Evolutionary conservation across 345 rosid genomes (phyloP), one percentile per base, ranked within the genome.

Genomic region (Leavenworthia alabamica): DNA sequence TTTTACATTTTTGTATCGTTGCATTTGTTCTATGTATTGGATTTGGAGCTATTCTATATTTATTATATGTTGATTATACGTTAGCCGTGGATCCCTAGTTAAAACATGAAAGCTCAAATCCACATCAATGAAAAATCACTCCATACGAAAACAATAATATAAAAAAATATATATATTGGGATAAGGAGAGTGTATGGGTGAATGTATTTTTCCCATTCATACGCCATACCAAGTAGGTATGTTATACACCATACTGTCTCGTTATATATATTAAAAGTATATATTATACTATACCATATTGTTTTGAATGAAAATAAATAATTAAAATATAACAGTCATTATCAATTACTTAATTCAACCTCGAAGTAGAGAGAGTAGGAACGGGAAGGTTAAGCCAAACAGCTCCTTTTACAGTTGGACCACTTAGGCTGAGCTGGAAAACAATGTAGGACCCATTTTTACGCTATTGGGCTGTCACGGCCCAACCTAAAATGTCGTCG

Each of bases 401-500:
- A 60, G 10, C 4, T 51, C 23, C 60, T 68, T 60, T 59, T 23
- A 50, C 53, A 51, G 54, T 51, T 68, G 73, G 67, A 60, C 55
- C 26, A 60, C 28, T 23, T 39, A 3, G 26, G 46, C 40, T 52
- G 54, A 60, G 47, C 60, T 43, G 73, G 73, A 53, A 17, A 36
- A 51, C 17, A 23, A 59, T 60, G 40, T 43, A 10, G 67, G 48
- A 24, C 67, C 46, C 44, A 13, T 16, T 7, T n/a, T 23, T 6
- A 32, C 43, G 5, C 6, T 10, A 60, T 32, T 68, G 66, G 66
- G 46, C 72, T 60, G 39, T 42, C 60, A 50, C 45, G 66, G 72
- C 72, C 73, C 73, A 50, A 32, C 13, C 3, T 19, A 41, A 50
- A 28, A 37, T 68, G 60, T 59, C 60, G 55, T 44, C 9, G n/a